phyloP scores from a whole-genome alignment of 495 filamentous ascomycete genomes.

The Neurospora sp. region DNA sequence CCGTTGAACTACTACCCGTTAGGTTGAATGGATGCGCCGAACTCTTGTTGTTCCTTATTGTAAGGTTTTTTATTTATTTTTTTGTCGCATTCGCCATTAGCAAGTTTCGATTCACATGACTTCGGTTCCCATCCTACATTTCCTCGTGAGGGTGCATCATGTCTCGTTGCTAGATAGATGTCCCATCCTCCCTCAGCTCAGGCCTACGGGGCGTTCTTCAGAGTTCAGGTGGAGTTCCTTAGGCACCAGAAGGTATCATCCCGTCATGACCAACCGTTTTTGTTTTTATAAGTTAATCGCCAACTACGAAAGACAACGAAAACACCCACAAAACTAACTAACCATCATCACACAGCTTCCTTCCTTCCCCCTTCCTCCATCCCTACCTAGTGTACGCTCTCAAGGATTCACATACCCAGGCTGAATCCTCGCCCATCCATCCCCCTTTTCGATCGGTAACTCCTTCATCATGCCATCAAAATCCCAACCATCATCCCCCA shows the following conservation, averaged over 20 bases:
- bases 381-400: not conserved
- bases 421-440: slow-evolving; percentile 19
- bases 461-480: slow-evolving; percentile 19
- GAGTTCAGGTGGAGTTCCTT: not conserved
- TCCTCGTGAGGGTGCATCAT: no score
- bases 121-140: no score
- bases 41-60: no score
- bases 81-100: no score
- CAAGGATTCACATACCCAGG: slow-evolving; percentile 29
- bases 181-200: not conserved
- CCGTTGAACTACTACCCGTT: no score
- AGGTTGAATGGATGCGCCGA: no score
- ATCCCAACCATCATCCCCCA: slow-evolving; percentile 12
- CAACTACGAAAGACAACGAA: not conserved
- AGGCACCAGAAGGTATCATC: not conserved
- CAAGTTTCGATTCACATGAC: no score
- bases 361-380: not conserved
- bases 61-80: no score
- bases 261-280: not conserved
- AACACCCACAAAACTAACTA: no score
- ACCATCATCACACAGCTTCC: no score
- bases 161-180: no score
- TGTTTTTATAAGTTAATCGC: not conserved
- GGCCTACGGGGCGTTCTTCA: no score
- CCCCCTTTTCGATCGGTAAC: not conserved